Conservation (phyloP, 2,329 filamentous ascomycete genomes). For the Drechslerella dactyloides region DNA sequence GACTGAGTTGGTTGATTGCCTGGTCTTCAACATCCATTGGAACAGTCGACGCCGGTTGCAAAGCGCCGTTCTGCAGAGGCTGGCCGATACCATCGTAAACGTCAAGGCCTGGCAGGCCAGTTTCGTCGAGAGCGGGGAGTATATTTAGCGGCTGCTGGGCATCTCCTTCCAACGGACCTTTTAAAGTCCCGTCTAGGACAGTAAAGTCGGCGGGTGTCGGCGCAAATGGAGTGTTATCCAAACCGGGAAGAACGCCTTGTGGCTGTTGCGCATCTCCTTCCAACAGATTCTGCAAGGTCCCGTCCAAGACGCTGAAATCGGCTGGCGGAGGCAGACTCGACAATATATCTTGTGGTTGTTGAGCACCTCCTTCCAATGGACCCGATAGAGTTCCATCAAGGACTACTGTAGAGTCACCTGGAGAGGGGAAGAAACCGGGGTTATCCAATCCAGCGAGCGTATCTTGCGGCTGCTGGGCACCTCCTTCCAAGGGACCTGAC, state of each 20-base stretch:
- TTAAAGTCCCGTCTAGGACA: not conserved
- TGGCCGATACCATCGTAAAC: conserved; percentile 2
- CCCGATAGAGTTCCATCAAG: no score
- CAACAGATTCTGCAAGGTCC: not conserved
- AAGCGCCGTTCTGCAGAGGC: conserved; percentile 2
- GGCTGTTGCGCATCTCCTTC: not conserved
- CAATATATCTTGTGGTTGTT: not conserved
- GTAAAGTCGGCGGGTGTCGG: no score
- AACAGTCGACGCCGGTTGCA: not conserved
- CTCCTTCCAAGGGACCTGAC: no score
- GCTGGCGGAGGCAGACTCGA: not conserved
- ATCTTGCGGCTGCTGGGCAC: no score
- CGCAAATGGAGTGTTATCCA: no score
- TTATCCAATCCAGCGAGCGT: no score
- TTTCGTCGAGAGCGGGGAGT: conserved; percentile 5
- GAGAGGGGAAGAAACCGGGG: no score
- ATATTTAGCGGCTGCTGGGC: conserved; percentile 1
- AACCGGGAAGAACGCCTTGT: no score
- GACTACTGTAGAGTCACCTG: no score
- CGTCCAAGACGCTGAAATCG: not conserved
- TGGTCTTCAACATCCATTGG: conserved; percentile 2
- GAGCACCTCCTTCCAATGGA: not conserved
- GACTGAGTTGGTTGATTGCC: conserved; percentile 15
- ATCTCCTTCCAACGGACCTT: conserved; percentile 7
- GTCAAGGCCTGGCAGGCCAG: conserved; percentile 2